phyloP scores from a whole-genome alignment of 306 rosid genomes.

The Prunus padus region DNA sequence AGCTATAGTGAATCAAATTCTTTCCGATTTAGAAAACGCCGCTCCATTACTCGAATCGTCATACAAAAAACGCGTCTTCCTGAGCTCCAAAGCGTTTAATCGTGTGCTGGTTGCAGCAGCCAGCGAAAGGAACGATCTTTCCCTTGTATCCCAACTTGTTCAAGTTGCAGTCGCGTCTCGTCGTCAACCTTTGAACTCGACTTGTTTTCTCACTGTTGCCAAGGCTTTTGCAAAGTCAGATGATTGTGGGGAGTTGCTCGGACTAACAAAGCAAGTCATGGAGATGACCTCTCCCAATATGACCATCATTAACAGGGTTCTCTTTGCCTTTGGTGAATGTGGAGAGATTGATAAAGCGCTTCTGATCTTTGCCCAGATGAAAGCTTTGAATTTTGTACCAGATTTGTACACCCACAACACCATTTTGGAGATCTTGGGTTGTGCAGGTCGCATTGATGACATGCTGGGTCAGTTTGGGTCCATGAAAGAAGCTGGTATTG shows the following conservation, averaged over 20 bases:
- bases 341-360: conserved; percentile 69
- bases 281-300: conserved; percentile 44
- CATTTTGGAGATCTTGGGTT: conserved; percentile 69
- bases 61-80: conserved; percentile 33
- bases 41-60: conserved; percentile 44
- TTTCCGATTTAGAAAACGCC: conserved; percentile 36
- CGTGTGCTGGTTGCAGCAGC: conserved; percentile 57
- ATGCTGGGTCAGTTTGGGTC: conserved; percentile 51
- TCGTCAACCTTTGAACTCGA: conserved; percentile 38
- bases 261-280: conserved; percentile 42
- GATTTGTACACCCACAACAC: conserved; percentile 71
- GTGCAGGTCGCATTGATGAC: conserved; percentile 50
- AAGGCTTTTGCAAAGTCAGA: conserved; percentile 51
- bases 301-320: conserved; percentile 53
- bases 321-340: conserved; percentile 61
- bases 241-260: conserved; percentile 33
- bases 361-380: conserved; percentile 54
- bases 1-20: conserved; percentile 41
- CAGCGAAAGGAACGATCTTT: conserved; percentile 49
- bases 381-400: conserved; percentile 31
- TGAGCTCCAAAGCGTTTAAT: conserved; percentile 36
- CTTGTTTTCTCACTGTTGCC: conserved; percentile 51
- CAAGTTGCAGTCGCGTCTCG: conserved; percentile 40
- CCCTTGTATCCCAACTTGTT: conserved; percentile 51
- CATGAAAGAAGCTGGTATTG: conserved; percentile 54